Base-by-base conservation (phyloP, 176 grass and related monocot species). In the Juncus effusus region DNA sequence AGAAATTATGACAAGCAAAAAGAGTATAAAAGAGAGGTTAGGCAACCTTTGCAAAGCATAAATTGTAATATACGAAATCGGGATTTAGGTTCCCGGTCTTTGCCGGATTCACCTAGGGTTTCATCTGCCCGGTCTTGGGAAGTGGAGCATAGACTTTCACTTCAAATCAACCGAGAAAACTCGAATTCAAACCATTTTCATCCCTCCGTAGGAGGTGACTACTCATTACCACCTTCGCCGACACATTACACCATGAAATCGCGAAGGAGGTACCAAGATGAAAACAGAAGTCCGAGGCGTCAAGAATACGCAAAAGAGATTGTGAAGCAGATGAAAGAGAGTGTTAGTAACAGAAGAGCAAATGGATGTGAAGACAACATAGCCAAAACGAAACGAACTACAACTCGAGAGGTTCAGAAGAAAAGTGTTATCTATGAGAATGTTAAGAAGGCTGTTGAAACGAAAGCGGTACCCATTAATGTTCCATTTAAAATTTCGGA, bases 261-360 rank as follows among this genome's bases (percentile, higher is more conserved):
- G 13, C 81, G 60, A 14, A 78, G 75, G 35, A 79, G 16, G 9
- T 60, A 74, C 10, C 62, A 72, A n/a, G 83, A 87, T 41, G 78
- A 81, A 74, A 63, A 77, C 58, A 79, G 42, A 59, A 79, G 82
- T 64, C 82, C 82, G 1, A 80, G 63, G 38, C 70, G 78, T 50
- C 80, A 72, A 56, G 72, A 91, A 45, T 65, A 80, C 44, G 80
- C 40, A 4, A 76, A 74, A 39, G 90, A 95, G 82, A 83, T 86
- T 53, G 75, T 84, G 4, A 73, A 78, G 78, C 85, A 89, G 14
- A 81, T 87, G 75, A 89, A 89, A 88, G 80, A 92, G 73, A 84
- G 60, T 10, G 69, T 92, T 40, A 64, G 55, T 47, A 88, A 45
- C 14, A 78, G 77, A 69, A 85, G 78, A 73, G 67, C 58, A 61